phyloP scores from a whole-genome alignment of 768 basidiomycete species.

The Suillus americanus region DNA sequence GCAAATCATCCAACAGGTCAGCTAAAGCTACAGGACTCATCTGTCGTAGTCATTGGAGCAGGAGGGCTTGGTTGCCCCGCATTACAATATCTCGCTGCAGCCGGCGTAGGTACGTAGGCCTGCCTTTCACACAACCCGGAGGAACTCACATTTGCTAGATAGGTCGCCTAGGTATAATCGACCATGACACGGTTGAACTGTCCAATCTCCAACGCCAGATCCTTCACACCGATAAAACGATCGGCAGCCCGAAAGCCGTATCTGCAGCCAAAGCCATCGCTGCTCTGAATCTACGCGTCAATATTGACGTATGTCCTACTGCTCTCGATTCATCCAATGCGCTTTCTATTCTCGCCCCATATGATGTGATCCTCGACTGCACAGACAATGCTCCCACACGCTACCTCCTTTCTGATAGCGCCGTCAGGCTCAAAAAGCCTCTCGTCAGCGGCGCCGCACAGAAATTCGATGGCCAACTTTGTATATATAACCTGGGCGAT shows the following conservation, averaged over 20 bases:
- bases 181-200: conserved; percentile 83
- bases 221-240: conserved; percentile 69
- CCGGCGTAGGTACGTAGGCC: conserved; percentile 75
- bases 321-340: conserved; percentile 66
- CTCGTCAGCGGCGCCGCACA: conserved; percentile 94
- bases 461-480: conserved; percentile 79
- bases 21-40: conserved; percentile 70
- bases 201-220: conserved; percentile 94
- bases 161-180: conserved; percentile 86
- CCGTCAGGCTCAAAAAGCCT: conserved; percentile 72
- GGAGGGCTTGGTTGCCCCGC: conserved; percentile 97
- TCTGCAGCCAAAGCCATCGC: conserved; percentile 71
- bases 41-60: conserved; percentile 87
- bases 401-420: conserved; percentile 88
- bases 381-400: conserved; percentile 92
- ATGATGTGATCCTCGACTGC: conserved; percentile 87
- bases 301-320: conserved; percentile 57
- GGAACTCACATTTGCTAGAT: conserved; percentile 8
- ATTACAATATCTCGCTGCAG: conserved; percentile 89
- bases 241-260: conserved; percentile 79
- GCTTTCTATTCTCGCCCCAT: conserved; percentile 52
- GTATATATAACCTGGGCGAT: conserved; percentile 65
- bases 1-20: conserved; percentile 57
- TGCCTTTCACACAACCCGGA: background rate
- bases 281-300: conserved; percentile 53